phyloP scores from a whole-genome alignment of 2,329 filamentous ascomycete species.

The Colletotrichum melonis region DNA sequence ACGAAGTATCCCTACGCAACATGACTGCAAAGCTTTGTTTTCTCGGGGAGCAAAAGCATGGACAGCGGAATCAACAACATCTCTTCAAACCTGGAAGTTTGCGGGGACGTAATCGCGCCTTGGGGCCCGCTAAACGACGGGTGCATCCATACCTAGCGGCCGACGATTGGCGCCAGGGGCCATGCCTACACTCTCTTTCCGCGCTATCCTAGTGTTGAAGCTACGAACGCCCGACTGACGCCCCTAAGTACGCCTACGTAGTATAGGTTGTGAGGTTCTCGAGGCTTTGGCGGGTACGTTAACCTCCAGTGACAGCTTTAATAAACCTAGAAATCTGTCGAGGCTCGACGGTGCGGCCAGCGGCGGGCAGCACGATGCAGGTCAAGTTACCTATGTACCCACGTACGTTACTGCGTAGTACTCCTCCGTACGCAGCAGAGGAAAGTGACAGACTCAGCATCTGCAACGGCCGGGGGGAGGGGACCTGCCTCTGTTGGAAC shows the following conservation, averaged over 20 bases:
- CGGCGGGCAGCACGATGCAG: background rate
- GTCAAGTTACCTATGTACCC: too few species aligned
- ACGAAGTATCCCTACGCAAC: too few species aligned
- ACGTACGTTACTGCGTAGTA: too few species aligned
- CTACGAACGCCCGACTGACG: background rate
- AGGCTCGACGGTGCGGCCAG: background rate
- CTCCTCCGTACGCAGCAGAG: too few species aligned
- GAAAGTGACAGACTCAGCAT: background rate
- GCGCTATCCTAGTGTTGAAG: background rate
- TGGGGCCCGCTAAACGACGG: slow-evolving; percentile 27
- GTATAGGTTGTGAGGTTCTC: too few species aligned
- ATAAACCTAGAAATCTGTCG: background rate
- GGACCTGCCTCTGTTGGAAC: slow-evolving; percentile 14
- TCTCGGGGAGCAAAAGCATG: background rate
- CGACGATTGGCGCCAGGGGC: slow-evolving; percentile 26
- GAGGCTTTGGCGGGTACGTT: background rate
- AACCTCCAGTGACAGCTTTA: background rate
- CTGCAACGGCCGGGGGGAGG: background rate
- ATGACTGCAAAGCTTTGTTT: background rate
- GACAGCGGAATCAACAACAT: background rate
- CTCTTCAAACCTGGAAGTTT: background rate
- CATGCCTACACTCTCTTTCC: slow-evolving; percentile 2
- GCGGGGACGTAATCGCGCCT: slow-evolving; percentile 4
- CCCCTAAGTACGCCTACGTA: too few species aligned
- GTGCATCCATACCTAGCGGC: slow-evolving; percentile 31